A percentile compares a stretch with the other conserved stretches of the same genome.
Evolutionary conservation across 805 yeast genomes (phyloP).

Genomic region (Pichia thaimueangensis): DNA sequence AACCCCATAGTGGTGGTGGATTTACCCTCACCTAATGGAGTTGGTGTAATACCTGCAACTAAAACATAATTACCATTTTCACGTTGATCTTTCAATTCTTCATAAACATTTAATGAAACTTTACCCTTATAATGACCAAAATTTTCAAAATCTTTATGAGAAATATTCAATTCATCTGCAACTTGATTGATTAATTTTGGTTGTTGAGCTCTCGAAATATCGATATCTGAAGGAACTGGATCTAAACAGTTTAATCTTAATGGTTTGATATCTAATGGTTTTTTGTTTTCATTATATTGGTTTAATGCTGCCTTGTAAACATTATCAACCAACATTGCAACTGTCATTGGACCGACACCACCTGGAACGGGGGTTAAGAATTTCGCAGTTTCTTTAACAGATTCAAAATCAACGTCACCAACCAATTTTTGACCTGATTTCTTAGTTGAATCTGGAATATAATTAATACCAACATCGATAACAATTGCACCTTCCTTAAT

Average conservation of each 20-base stretch:
- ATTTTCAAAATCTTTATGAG: conserved; percentile 63
- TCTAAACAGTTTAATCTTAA: conserved; percentile 46
- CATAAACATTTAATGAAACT: conserved; percentile 56
- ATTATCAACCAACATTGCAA: conserved; percentile 71
- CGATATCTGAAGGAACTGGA: conserved; percentile 80
- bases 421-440: conserved; percentile 68
- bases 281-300: conserved; percentile 19
- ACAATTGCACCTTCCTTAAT: conserved; percentile 60
- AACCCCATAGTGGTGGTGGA: conserved; percentile 80
- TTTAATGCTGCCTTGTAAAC: conserved; percentile 63
- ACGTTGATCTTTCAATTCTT: conserved; percentile 51
- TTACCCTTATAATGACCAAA: conserved; percentile 75
- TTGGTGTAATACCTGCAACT: conserved; percentile 82
- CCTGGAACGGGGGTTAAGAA: conserved; percentile 86
- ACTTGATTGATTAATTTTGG: conserved; percentile 66
- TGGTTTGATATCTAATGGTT: conserved; percentile 42
- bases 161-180: conserved; percentile 63
- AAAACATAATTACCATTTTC: conserved; percentile 65
- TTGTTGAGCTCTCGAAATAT: conserved; percentile 66
- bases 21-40: conserved; percentile 83
- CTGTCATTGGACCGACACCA: conserved; percentile 92
- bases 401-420: conserved; percentile 69
- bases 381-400: conserved; percentile 49
- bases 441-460: conserved; percentile 55
- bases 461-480: conserved; percentile 81